Evolutionary conservation across 495 filamentous ascomycete genomes (phyloP).

Genomic region (Acidomyces sp.): DNA sequence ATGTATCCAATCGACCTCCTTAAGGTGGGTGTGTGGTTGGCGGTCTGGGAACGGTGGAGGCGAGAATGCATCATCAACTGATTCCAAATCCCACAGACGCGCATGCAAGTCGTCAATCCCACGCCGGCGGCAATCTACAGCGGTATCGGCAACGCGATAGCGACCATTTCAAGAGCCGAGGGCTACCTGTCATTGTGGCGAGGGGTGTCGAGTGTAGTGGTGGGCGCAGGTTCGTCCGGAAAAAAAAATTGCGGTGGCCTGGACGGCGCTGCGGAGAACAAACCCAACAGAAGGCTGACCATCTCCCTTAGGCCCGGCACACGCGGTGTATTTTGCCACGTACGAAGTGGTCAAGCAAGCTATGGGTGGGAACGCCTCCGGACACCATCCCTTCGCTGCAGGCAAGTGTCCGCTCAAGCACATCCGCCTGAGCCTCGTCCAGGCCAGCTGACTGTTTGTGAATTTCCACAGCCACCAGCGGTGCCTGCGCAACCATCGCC

Average conservation of each 20-base stretch:
- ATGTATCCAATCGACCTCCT: slow-evolving; percentile 98
- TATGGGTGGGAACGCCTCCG: slow-evolving; percentile 80
- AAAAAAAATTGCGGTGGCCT: not conserved
- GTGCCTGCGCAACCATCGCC: slow-evolving; percentile 86
- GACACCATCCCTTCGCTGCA: slow-evolving; percentile 86
- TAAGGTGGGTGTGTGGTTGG: slow-evolving; percentile 53
- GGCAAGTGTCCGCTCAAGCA: slow-evolving; percentile 43
- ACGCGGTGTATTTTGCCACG: slow-evolving; percentile 95
- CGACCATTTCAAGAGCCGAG: slow-evolving; percentile 79
- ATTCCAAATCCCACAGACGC: slow-evolving; percentile 50
- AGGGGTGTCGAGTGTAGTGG: slow-evolving; percentile 88
- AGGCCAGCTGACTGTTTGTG: too few relatives aligned
- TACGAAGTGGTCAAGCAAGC: slow-evolving; percentile 94
- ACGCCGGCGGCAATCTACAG: slow-evolving; percentile 74
- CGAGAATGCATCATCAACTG: not conserved
- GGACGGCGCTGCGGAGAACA: slow-evolving; percentile 2
- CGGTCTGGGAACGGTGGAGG: not conserved
- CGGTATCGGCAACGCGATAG: slow-evolving; percentile 81
- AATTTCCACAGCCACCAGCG: slow-evolving; percentile 57
- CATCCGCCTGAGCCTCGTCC: too few relatives aligned
- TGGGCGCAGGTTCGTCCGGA: slow-evolving; percentile 68
- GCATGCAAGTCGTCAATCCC: slow-evolving; percentile 92
- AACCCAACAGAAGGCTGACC: slow-evolving; percentile 20
- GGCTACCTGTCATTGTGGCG: slow-evolving; percentile 87
- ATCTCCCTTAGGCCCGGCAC: slow-evolving; percentile 62